Evolutionary conservation across 768 basidiomycete genomes (phyloP).

Genomic region (Galerina sulciceps): DNA sequence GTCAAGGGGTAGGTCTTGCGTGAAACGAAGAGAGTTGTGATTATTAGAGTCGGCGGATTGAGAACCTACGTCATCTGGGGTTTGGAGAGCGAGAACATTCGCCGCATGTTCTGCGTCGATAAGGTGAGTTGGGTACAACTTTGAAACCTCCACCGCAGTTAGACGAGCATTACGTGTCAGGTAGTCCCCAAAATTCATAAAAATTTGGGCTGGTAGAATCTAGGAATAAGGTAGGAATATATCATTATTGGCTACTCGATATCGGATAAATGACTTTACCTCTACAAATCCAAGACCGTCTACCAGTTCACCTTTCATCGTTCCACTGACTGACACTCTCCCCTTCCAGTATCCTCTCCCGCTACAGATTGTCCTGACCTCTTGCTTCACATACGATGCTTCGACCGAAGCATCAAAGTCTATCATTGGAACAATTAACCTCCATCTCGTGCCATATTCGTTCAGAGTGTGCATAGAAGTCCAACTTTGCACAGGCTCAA

Average conservation of each 20-base stretch:
- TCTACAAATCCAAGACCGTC: not conserved
- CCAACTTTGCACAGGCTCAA: not conserved
- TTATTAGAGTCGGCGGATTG: not conserved
- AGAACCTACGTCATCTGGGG: not conserved
- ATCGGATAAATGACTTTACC: not conserved
- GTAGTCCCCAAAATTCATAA: not conserved
- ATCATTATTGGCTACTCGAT: too few relatives aligned
- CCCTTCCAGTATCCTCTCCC: slow-evolving; percentile 3
- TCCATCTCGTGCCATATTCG: not conserved
- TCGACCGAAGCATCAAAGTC: not conserved
- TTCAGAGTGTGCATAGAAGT: slow-evolving; percentile 4
- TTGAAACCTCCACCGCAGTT: not conserved
- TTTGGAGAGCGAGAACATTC: slow-evolving; percentile 1
- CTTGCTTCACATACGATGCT: not conserved
- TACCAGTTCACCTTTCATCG: not conserved
- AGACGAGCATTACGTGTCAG: not conserved
- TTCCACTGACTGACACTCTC: not conserved
- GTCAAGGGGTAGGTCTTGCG: not conserved
- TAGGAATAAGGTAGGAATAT: too few relatives aligned
- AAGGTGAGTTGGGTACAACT: not conserved
- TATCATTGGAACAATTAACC: not conserved
- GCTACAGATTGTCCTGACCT: not conserved
- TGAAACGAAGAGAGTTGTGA: not conserved
- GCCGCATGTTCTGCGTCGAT: not conserved
- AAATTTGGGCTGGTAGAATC: not conserved